These are phyloP conservation scores for Mucor indicus DNA, from an alignment of 371 early-diverging fungal species.

Conservation along the genomic window DNA sequence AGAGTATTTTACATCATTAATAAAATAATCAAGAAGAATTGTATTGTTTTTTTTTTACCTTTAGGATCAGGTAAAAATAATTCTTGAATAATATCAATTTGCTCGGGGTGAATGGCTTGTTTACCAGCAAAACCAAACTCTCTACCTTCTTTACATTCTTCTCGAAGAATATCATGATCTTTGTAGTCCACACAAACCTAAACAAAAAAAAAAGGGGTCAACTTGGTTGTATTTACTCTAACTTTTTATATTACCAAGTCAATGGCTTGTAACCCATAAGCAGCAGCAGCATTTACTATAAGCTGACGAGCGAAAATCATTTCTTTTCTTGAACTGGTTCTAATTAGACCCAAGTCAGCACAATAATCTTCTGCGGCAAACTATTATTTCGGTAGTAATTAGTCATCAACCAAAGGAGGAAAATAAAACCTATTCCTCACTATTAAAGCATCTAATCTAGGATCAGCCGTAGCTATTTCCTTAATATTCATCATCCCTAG, in stretches of 20 bases:
- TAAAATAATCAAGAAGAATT: too few relatives aligned
- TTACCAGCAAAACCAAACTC: constrained; percentile 94
- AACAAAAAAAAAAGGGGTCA: too few relatives aligned
- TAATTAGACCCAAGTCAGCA: constrained; percentile 78
- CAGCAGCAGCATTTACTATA: constrained; percentile 79
- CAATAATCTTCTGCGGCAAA: constrained; percentile 96
- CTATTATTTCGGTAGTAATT: too few relatives aligned
- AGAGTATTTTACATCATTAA: not conserved
- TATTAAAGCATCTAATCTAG: constrained; percentile 72
- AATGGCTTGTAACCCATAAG: constrained; percentile 85
- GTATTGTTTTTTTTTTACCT: too few relatives aligned
- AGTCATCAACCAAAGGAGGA: too few relatives aligned
- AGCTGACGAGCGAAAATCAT: constrained; percentile 77
- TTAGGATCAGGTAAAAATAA: constrained; percentile 71
- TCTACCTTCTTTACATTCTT: constrained; percentile 84
- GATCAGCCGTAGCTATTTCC: constrained; percentile 73
- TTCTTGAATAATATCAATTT: constrained; percentile 79
- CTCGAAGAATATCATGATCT: constrained; percentile 57
- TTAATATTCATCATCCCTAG: constrained; percentile 81
- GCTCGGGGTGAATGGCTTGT: constrained; percentile 91
- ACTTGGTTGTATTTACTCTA: not conserved
- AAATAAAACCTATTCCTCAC: constrained; percentile 37
- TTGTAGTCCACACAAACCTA: constrained; percentile 85
- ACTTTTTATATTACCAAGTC: constrained; percentile 62
- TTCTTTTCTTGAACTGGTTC: constrained; percentile 71